Conservation (phyloP, 495 filamentous ascomycete species). For the Podospora pseudocomata region DNA sequence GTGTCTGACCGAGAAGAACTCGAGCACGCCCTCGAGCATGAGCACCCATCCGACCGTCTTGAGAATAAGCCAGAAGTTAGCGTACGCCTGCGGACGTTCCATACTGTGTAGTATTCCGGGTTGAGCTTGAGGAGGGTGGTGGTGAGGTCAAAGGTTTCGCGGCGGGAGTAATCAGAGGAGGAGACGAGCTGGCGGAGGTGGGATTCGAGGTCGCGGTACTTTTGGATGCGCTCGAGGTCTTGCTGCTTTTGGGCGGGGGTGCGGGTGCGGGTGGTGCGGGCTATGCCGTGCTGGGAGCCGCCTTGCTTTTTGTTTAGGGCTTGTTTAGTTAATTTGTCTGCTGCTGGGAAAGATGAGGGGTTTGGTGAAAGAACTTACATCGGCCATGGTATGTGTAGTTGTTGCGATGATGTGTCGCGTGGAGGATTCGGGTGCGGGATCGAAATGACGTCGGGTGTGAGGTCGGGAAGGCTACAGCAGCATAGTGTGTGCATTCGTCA, state of each 20-base stretch:
- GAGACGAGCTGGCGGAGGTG: slow-evolving; percentile 58
- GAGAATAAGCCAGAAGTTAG: slow-evolving; percentile 55
- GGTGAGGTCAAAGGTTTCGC: slow-evolving; percentile 67
- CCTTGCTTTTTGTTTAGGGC: slow-evolving; percentile 22
- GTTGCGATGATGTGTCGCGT: background rate
- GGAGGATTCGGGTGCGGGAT: background rate
- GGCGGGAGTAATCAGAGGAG: slow-evolving; percentile 55
- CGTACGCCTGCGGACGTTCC: slow-evolving; percentile 84
- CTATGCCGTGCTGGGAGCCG: slow-evolving; percentile 66
- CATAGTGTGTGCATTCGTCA: slow-evolving; percentile 6
- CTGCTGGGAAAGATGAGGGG: background rate
- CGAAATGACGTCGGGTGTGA: background rate
- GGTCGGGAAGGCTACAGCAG: background rate
- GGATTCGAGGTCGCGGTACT: slow-evolving; percentile 70
- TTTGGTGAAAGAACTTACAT: slow-evolving; percentile 18
- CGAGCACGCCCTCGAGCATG: slow-evolving; percentile 54
- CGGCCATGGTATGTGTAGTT: slow-evolving; percentile 21
- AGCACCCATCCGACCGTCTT: slow-evolving; percentile 47
- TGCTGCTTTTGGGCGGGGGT: slow-evolving; percentile 63
- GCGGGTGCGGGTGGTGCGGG: slow-evolving; percentile 52
- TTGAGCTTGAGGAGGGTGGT: slow-evolving; percentile 79
- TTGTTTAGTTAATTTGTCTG: slow-evolving; percentile 30
- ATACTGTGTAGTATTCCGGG: slow-evolving; percentile 97
- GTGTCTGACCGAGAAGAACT: slow-evolving; percentile 51
- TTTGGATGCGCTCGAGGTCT: slow-evolving; percentile 71